Conservation (phyloP, 345 rosid species). For the Zanthoxylum bungeanum region DNA sequence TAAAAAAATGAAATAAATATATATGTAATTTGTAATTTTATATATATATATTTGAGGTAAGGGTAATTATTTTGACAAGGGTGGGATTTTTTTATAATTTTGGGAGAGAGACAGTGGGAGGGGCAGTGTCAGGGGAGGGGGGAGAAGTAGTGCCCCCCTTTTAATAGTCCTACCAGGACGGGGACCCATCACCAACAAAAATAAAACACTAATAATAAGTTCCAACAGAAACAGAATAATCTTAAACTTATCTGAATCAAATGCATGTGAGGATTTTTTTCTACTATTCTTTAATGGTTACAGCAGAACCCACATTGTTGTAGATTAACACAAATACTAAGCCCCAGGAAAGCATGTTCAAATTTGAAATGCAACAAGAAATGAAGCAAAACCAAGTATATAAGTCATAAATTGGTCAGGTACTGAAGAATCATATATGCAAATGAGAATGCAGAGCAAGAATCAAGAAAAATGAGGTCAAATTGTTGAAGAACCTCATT, state of each 20-base stretch:
- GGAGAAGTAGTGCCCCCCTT: too few species aligned
- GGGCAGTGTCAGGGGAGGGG: too few species aligned
- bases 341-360: not conserved
- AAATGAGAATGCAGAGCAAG: not conserved
- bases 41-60: too few species aligned
- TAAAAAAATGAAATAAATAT: too few species aligned
- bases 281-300: not conserved
- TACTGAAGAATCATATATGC: not conserved
- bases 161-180: too few species aligned
- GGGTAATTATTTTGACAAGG: too few species aligned
- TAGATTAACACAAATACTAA: not conserved
- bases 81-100: too few species aligned
- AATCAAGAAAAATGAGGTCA: constrained; percentile 10
- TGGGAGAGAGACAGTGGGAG: too few species aligned
- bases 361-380: not conserved
- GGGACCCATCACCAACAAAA: not conserved
- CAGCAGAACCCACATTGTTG: not conserved
- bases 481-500: not conserved
- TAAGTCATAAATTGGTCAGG: not conserved
- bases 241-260: not conserved
- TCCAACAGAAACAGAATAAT: not conserved
- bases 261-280: not conserved
- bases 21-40: too few species aligned
- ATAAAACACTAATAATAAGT: not conserved
- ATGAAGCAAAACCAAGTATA: not conserved